Evolutionary conservation across 345 rosid species (phyloP), one percentile per base, ranked within the genome.

Genomic region (Balakata baccata): DNA sequence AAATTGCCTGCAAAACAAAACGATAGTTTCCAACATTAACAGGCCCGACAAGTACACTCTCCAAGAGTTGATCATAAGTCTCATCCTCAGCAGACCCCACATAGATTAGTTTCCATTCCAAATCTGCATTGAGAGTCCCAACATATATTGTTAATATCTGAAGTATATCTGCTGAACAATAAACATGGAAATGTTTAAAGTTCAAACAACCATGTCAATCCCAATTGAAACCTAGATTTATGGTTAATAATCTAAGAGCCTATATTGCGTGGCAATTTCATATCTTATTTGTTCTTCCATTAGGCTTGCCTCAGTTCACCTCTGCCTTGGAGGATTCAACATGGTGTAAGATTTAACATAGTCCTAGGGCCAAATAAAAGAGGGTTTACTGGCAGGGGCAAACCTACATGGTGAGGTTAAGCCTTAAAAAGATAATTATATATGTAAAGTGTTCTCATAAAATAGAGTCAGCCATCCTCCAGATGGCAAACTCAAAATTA

Each of bases 1-100:
- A 72, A 63, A 68, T 68, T 85, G 79, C 98, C 95, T 93, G 98
- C 7, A 93, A 75, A 45, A 91, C 87, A 79, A 93, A 93, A 23
- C 98, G 92, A 75, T 93, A 93, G 82, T 93, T 93, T 51, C 98
- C 98, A 76, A 91, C 89, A 58, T 91, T 89, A 74, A 93, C 95
- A 64, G 97, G 98, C 22, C 98, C 98, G 34, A 93, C 98, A 45
- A 93, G 91, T 64, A 93, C 96, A 76, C 97, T 91, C 77, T 93
- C 97, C n/a, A 93, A 63, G 37, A 82, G 75, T 74, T 91, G 98
- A 81, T 93, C 98, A 68, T 82, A 93, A 0, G 93, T 89, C 72
- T 93, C 98, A n/a, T 93, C 98, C 82, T 91, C 98, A 11, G 98
- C 98, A 61, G 98, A 93, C 7, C 98, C 98, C 11, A 93, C 97